Conservation (phyloP, 495 filamentous ascomycete species). For the Podospora anserina region DNA sequence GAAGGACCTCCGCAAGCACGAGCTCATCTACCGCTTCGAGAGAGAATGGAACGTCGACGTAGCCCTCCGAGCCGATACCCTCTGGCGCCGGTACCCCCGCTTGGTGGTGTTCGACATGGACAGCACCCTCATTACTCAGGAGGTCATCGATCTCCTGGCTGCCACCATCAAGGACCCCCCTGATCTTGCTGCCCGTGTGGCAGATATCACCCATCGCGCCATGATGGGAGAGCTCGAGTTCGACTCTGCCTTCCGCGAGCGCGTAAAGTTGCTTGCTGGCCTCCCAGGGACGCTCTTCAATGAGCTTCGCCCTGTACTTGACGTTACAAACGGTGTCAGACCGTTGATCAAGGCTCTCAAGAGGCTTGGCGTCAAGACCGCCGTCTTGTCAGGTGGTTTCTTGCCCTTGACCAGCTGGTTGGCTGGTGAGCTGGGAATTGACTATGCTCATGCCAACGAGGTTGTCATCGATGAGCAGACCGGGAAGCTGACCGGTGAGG, state of each 20-base stretch:
- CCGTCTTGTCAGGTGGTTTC: conserved; percentile 90
- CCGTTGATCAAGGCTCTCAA: conserved; percentile 72
- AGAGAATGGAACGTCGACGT: conserved; percentile 85
- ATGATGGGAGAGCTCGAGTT: conserved; percentile 99
- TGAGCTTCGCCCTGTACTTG: conserved; percentile 66
- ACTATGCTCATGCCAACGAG: conserved; percentile 86
- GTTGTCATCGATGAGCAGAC: conserved; percentile 61
- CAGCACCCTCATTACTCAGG: conserved; percentile 89
- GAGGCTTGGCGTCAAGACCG: conserved; percentile 73
- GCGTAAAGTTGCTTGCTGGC: conserved; percentile 76
- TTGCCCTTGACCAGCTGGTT: conserved; percentile 84
- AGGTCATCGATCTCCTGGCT: conserved; percentile 94
- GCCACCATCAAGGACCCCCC: conserved; percentile 58
- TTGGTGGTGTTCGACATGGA: conserved; percentile 98
- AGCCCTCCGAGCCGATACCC: conserved; percentile 63
- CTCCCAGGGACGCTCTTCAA: conserved; percentile 78
- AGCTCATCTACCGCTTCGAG: conserved; percentile 78
- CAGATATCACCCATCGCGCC: conserved; percentile 80
- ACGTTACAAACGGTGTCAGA: conserved; percentile 74
- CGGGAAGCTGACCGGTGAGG: conserved; percentile 73
- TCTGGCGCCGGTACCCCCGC: conserved; percentile 73
- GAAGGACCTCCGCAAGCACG: conserved; percentile 68
- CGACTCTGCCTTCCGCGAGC: conserved; percentile 69
- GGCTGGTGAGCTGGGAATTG: conserved; percentile 71
- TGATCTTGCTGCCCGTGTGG: conserved; percentile 56